A percentile compares a stretch with the other conserved stretches of the same genome.
Conservation (phyloP, 78 protist species). For the Planoprotostelium fungivorum region DNA sequence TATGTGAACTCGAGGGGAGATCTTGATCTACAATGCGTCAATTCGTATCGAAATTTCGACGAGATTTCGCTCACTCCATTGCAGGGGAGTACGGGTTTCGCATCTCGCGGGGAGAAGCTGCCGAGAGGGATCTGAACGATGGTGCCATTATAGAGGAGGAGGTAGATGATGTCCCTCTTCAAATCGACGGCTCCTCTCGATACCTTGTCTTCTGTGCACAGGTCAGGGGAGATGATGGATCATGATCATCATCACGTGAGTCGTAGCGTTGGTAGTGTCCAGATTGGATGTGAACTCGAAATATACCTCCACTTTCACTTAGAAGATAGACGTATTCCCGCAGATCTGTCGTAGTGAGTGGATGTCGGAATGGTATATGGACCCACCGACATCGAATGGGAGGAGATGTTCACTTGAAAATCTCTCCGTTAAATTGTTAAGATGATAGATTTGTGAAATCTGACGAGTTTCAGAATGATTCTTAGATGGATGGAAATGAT, state of each 20-base stretch:
- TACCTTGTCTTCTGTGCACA: too few relatives aligned
- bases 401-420: neutral
- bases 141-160: neutral
- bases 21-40: too few relatives aligned
- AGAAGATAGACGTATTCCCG: neutral
- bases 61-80: too few relatives aligned
- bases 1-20: too few relatives aligned
- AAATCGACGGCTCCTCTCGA: neutral
- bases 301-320: neutral
- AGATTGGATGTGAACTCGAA: neutral
- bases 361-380: neutral
- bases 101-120: too few relatives aligned
- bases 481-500: neutral
- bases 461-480: neutral
- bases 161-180: neutral
- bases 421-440: neutral
- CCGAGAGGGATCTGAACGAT: neutral
- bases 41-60: too few relatives aligned
- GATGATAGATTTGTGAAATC: neutral
- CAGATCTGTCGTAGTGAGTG: neutral
- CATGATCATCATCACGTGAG: too few relatives aligned
- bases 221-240: too few relatives aligned
- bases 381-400: neutral
- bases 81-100: too few relatives aligned
- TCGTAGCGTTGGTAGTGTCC: too few relatives aligned